Evolutionary conservation across 768 basidiomycete species (phyloP), one percentile per base, ranked within the genome.

Genomic region (Boletales sp.): DNA sequence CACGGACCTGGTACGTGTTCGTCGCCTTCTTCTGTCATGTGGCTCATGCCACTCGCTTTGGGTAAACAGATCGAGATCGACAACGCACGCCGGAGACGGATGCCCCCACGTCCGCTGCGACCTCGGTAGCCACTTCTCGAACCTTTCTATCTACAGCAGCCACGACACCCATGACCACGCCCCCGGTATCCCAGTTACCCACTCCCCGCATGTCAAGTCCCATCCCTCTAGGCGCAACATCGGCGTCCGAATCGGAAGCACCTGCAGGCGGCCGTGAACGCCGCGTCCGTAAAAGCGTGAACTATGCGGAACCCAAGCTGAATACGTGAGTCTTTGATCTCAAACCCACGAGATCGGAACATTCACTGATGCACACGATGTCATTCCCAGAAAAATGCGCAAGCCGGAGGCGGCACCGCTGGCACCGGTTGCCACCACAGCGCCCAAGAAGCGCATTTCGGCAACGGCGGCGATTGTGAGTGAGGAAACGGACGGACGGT

Each of bases 291-390:
- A 92, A 86, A 71, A 90, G 90, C 57, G 73, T 93, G 41, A 92
- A 92, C 64, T 92, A 93, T 56, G 74, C 90, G 0, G 90, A 93
- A 62, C 90, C 90, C 11, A 93, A 91, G 63, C 76, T 93, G 19
- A 91, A 92, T 65, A 92, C 88, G 88, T 89, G 63, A 45, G 83
- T 81, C 37, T 29, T 40, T 24, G 13, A 36, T 31, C 45, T 35
- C 11, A 37, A 17, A 47, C 43, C 39, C 44, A 21, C 37, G 38
- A 40, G 44, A 30, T 37, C 18, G 15, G 35, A 27, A 11, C 53
- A 18, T 7, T 6, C 45, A 51, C 43, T 56, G 52, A 59, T 53
- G 8, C 17, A 34, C 30, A n/a, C 15, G 31, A 27, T 24, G 19
- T 14, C 40, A 35, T 59, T 39, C 5, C 24, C 60, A 90, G 88